These are phyloP conservation scores for Trichoderma gracile DNA, from an alignment of 2,329 filamentous ascomycete species.

Conservation along the genomic window DNA sequence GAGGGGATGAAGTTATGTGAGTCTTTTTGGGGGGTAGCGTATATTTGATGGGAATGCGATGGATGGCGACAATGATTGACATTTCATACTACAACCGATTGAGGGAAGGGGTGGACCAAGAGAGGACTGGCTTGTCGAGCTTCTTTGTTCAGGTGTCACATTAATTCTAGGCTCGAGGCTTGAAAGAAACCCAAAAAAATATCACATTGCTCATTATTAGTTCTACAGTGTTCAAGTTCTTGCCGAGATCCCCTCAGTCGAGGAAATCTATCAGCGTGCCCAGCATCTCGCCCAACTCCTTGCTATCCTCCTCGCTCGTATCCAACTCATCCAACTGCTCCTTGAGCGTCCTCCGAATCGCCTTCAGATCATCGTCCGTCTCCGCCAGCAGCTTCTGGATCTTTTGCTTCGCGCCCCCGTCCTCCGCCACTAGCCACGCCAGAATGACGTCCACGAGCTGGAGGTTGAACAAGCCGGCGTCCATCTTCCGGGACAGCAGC, in stretches of 20 bases:
- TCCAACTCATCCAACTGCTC: constrained; percentile 57
- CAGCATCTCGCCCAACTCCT: constrained; percentile 59
- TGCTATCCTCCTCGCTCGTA: constrained; percentile 59
- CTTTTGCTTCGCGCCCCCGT: constrained; percentile 68
- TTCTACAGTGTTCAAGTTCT: background rate
- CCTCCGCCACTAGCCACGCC: constrained; percentile 90
- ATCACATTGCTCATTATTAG: constrained; percentile 11
- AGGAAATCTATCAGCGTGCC: constrained; percentile 54
- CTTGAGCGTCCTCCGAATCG: constrained; percentile 67
- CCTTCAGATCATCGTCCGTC: constrained; percentile 63
- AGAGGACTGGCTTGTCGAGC: too few species aligned
- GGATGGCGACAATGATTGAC: background rate
- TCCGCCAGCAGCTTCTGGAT: constrained; percentile 66
- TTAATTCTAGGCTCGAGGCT: constrained; percentile 3
- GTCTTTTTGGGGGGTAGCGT: background rate
- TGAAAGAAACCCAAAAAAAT: background rate
- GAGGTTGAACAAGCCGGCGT: constrained; percentile 80
- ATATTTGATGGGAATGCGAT: background rate
- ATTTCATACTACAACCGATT: constrained; percentile 8
- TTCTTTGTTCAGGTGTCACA: constrained; percentile 4
- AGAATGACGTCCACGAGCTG: constrained; percentile 83
- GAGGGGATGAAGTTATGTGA: too few species aligned
- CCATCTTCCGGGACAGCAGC: constrained; percentile 73
- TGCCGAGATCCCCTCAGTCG: constrained; percentile 28
- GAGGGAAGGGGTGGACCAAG: too few species aligned